Evolutionary conservation across 2,329 filamentous ascomycete species (phyloP), one percentile per base, ranked within the genome.

Genomic region (Chaetoscypha palmicola): DNA sequence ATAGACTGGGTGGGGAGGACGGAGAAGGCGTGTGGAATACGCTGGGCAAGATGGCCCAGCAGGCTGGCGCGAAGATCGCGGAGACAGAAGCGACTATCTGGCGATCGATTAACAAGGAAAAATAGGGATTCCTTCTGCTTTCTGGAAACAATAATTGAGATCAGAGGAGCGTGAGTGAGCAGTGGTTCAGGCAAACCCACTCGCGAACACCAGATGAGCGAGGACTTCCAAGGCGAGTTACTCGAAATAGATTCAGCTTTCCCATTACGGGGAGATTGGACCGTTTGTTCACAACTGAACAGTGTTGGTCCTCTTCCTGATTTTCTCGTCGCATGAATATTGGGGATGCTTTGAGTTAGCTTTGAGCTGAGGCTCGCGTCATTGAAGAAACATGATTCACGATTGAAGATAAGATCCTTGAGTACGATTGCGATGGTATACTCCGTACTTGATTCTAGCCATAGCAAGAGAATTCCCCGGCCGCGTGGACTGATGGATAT

Each of bases 41-140:
- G 36, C 76, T 76, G 9, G 77, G 74, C 66, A 78, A 75, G 60
- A 71, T 74, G 68, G 75, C 73, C 35, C 65, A 69, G 47, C 70
- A 69, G 24, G 77, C 77, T 5, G 77, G 77, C 39, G 71, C 72
- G 48, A 76, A 71, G 58, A 62, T 82, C 21, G 73, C 70, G 7
- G 73, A 71, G 11, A 76, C 75, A 11, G 78, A 82, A 65, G 67
- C 65, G 39, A 76, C 80, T 61, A 71, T 82, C 19, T 82, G 78
- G 78, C 73, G 71, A 62, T 72, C 70, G 57, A 76, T 81, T 58
- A 81, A 77, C 63, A 78, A 76, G 43, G 43, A 57, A 47, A 53
- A 48, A 49, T 41, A 43, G 37, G 42, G 24, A 32, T 36, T 38
- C 48, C 36, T 36, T 41, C 12, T 23, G 36, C 23, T 21, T 42